Evolutionary conservation across 805 yeast genomes (phyloP).

Genomic region (Candida vartiovaarae): DNA sequence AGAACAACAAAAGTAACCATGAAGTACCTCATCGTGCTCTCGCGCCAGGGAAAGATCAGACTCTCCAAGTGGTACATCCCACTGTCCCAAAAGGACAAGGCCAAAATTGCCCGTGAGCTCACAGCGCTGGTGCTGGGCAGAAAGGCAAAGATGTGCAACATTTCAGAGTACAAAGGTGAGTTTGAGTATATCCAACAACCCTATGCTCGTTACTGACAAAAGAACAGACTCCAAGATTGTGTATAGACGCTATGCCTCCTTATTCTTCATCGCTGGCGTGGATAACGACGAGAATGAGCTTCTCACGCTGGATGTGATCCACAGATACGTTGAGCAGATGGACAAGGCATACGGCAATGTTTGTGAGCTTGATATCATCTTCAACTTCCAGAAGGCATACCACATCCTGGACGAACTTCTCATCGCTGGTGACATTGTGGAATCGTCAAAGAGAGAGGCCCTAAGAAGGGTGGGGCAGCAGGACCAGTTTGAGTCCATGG

Average conservation of each 20-base stretch:
- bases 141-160: constrained; percentile 80
- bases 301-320: constrained; percentile 77
- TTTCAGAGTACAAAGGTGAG: constrained; percentile 15
- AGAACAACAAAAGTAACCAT: constrained; percentile 25
- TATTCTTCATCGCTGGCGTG: constrained; percentile 84
- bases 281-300: constrained; percentile 83
- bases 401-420: constrained; percentile 85
- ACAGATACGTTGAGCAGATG: constrained; percentile 94
- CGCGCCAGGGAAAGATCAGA: constrained; percentile 93
- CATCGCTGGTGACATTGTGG: constrained; percentile 83
- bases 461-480: constrained; percentile 71
- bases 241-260: constrained; percentile 87
- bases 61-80: constrained; percentile 91
- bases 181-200: neutral
- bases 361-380: constrained; percentile 92
- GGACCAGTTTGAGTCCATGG: constrained; percentile 80
- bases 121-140: constrained; percentile 80
- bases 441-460: constrained; percentile 74
- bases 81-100: constrained; percentile 76
- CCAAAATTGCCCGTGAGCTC: constrained; percentile 75
- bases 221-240: constrained; percentile 63
- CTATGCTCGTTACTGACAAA: neutral
- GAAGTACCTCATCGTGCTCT: constrained; percentile 71
- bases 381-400: constrained; percentile 92
- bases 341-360: constrained; percentile 94